Base-by-base conservation (phyloP, 2,329 filamentous ascomycete genomes). In the Chrysoporthe deuterocubensis region DNA sequence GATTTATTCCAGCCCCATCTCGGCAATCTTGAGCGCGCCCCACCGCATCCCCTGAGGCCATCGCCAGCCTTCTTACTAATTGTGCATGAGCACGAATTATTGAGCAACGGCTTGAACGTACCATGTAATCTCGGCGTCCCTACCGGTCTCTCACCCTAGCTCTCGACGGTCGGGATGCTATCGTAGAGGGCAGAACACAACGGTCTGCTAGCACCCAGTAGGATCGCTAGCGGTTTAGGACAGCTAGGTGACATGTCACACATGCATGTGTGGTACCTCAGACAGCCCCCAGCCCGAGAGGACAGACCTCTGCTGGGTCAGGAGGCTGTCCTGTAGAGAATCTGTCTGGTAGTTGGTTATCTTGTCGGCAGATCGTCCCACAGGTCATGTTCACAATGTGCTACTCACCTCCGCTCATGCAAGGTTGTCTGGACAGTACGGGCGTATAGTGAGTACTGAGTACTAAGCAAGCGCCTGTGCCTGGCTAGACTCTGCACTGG, bases 1-100 rank as follows among this genome's bases (percentile, higher is more conserved):
- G 26, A 26, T 26, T 26, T 59, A 63, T 64, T 40, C 48, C 48
- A 56, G 48, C n/a, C 57, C 66, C 62, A 64, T 58, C 52, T 64
- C 52, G 42, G 62, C 62, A 67, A 61, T 40, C 44, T 65, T n/a
- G 37, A 4, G 34, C 32, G 56, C 21, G 6, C 66, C 63, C 57
- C 57, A 58, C 62, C 50, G 16, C 48, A 8, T 58, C 67, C 67
- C 67, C 60, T 48, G 67, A 61, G 50, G 52, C 62, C 48, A 68
- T 62, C 50, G 57, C 32, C 37, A 60, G 16, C 4, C 4, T 11
- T 52, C 26, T 34, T 62, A 13, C 37, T 21, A 42, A 21, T 58
- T 58, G 40, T 16, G 3, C 32, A 40, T 26, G 26, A 26, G 26
- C 26, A 26, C 26, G 26, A 26, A 26, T 26, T 26, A 26, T 26